These are phyloP conservation scores for Flammula alnicola DNA, from an alignment of 1,284 basidiomycete species.

Conservation along the genomic window DNA sequence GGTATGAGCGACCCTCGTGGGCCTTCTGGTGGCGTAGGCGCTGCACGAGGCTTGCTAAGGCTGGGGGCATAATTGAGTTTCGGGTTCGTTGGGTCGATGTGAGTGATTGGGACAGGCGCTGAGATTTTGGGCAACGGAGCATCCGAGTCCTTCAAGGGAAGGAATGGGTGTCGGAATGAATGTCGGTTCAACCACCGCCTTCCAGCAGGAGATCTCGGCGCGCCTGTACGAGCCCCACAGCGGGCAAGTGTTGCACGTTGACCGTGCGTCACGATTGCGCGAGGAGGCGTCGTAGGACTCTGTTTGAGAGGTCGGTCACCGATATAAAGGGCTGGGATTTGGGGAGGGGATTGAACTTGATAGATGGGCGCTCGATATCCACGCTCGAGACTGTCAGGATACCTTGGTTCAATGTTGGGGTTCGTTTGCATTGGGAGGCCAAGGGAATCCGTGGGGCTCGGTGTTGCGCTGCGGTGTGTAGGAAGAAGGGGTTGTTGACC, in stretches of 20 bases:
- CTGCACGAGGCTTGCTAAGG: constrained; percentile 18
- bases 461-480: constrained; percentile 14
- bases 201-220: constrained; percentile 35
- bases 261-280: constrained; percentile 34
- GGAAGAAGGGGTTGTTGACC: constrained; percentile 17
- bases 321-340: constrained; percentile 19
- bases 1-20: constrained; percentile 8
- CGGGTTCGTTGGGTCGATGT: constrained; percentile 21
- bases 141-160: constrained; percentile 30
- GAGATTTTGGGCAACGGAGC: constrained; percentile 17
- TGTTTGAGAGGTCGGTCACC: constrained; percentile 22
- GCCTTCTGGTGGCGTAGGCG: constrained; percentile 18
- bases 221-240: constrained; percentile 26
- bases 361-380: constrained; percentile 28
- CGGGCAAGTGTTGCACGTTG: constrained; percentile 33
- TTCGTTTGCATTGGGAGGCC: constrained; percentile 30
- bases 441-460: constrained; percentile 29
- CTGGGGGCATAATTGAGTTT: constrained; percentile 22
- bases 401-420: constrained; percentile 33
- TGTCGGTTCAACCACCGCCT: constrained; percentile 34
- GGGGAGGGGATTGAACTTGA: constrained; percentile 21
- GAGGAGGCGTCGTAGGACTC: constrained; percentile 34
- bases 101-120: constrained; percentile 21
- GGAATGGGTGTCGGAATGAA: constrained; percentile 39
- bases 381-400: constrained; percentile 39